Base-by-base conservation (phyloP, 495 filamentous ascomycete genomes). In the Pyrenopolyporus hunteri region DNA sequence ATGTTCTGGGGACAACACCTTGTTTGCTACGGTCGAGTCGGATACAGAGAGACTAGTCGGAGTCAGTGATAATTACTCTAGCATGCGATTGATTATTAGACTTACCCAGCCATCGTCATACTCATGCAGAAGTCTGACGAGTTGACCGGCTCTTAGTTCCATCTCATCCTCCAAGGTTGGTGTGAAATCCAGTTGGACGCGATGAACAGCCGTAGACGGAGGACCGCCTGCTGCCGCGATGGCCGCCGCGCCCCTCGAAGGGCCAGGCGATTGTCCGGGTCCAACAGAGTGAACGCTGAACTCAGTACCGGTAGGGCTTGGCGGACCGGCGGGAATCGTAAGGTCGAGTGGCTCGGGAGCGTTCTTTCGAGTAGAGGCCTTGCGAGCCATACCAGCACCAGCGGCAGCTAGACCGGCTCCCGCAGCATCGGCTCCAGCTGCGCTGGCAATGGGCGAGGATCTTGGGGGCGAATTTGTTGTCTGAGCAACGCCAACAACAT, bases 71-170 rank as follows among this genome's bases (percentile, higher is more conserved):
- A 31, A 20, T 25, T 10, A 31, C 35, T 5, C 58, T 23, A 43
- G 9, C 6, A 19, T 53, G 6, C 4, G n/a, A 17, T 25, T 31
- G 0, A 40, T 13, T 59, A 29, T 14, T 53, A 3, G 33, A 81
- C 87, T 81, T 85, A 92, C 90, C 94, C 94, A 99, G 70, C 94
- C 94, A 79, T 99, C 94, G 71, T 99, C 95, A 72, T 98, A 99
- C 73, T 97, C 93, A 63, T 98, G 92, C 29, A 98, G 73, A 59
- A 99, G 78, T 49, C 93, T 82, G 23, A 98, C 89, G 3, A 99
- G 80, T 50, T 91, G 84, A 61, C 94, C 94, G 39, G 86, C 80
- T 35, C 76, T 81, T 8, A 99, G 83, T 36, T 80, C 88, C 64
- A 99, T 74, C 72, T 99, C 94, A 66, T 99, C 94, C 2, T 89